phyloP scores from a whole-genome alignment of 371 early-diverging fungal species.

The Mucor ambiguus region DNA sequence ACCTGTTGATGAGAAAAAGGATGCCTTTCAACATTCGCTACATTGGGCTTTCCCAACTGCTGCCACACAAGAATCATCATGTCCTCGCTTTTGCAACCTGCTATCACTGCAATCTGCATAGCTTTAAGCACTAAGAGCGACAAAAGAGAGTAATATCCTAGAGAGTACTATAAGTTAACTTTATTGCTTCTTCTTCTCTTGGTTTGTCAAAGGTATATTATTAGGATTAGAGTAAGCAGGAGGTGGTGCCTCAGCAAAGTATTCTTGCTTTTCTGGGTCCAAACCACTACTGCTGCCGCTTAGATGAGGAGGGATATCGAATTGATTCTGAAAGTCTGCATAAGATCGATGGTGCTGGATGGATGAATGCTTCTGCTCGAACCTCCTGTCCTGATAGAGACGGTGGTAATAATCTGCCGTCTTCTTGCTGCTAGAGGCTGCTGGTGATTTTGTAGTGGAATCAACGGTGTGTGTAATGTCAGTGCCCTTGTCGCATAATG shows the following conservation, averaged over 20 bases:
- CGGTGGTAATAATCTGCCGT: conserved; percentile 15
- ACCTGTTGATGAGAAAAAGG: no score
- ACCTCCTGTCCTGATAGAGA: conserved; percentile 8
- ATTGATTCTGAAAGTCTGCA: conserved; percentile 25
- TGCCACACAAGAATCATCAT: no score
- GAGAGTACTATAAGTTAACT: no score
- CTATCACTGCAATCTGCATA: no score
- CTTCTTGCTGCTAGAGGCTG: background rate
- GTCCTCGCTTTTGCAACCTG: no score
- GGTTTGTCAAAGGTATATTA: background rate
- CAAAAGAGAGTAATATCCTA: no score
- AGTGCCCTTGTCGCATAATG: background rate
- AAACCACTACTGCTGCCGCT: background rate
- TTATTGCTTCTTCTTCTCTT: background rate
- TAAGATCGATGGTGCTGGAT: conserved; percentile 16
- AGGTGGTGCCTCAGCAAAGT: conserved; percentile 2
- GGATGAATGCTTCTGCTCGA: background rate
- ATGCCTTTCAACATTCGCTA: no score
- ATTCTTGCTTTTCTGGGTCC: conserved; percentile 3
- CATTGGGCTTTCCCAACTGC: no score
- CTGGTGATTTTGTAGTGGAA: background rate
- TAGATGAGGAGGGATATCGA: background rate
- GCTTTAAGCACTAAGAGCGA: no score
- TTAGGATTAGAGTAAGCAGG: conserved; percentile 6
- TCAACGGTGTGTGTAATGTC: background rate